A percentile compares a stretch with the other conserved stretches of the same genome.
These are phyloP conservation scores for Trichophyton verrucosum DNA, from an alignment of 2,329 filamentous ascomycete species.

Conservation along the genomic window DNA sequence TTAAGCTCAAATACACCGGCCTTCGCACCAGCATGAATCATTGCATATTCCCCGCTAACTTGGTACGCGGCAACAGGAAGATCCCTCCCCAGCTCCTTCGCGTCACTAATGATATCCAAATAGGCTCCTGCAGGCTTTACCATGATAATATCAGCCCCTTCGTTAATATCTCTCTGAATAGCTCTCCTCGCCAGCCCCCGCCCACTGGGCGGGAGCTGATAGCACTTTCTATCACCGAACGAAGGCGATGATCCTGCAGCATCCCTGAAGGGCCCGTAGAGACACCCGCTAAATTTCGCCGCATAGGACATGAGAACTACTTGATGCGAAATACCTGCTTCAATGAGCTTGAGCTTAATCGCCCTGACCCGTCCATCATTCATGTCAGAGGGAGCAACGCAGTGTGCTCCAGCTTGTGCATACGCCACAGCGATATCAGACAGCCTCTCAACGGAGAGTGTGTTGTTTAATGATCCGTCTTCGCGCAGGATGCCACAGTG, in stretches of 20 bases:
- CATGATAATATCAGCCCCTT: constrained; percentile 98
- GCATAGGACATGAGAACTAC: constrained; percentile 95
- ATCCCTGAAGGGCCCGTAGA: constrained; percentile 95
- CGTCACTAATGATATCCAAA: constrained; percentile 93
- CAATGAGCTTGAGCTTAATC: constrained; percentile 95
- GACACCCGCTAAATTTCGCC: constrained; percentile 90
- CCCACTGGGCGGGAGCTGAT: constrained; percentile 87
- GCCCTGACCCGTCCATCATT: constrained; percentile 94
- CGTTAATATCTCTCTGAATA: constrained; percentile 76
- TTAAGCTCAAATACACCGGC: constrained; percentile 94
- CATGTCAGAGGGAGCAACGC: constrained; percentile 96
- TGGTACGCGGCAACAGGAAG: constrained; percentile 92
- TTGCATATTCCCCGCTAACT: constrained; percentile 91
- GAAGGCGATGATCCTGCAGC: constrained; percentile 82
- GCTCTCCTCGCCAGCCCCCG: constrained; percentile 83
- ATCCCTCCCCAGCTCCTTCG: constrained; percentile 84
- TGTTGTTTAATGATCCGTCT: constrained; percentile 86
- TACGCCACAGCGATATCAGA: constrained; percentile 97
- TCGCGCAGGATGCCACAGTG: constrained; percentile 94
- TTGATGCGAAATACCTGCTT: constrained; percentile 82
- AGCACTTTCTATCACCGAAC: constrained; percentile 91
- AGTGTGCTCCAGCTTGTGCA: constrained; percentile 89
- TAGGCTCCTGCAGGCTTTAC: constrained; percentile 96
- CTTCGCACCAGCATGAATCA: constrained; percentile 93
- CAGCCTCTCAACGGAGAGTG: constrained; percentile 83